Conservation (phyloP, 139 green algal genomes). For the Micractinium sp. region DNA sequence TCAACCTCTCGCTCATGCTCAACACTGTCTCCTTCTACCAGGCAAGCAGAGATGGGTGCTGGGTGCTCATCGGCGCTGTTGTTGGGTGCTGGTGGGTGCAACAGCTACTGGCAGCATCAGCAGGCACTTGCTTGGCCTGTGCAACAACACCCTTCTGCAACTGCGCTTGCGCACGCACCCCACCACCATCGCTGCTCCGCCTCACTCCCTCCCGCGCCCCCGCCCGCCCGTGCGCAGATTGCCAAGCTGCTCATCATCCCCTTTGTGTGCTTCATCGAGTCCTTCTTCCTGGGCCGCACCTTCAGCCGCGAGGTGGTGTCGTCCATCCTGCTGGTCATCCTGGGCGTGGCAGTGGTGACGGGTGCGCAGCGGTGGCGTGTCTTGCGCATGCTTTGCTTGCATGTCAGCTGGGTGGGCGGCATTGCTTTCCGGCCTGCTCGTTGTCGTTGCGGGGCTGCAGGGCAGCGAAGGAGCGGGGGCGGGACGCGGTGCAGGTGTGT, state of each 20-base stretch:
- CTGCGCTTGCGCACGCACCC: no score
- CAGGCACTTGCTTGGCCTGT: no score
- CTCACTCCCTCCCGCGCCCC: neutral
- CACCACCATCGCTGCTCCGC: no score
- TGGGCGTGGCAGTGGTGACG: constrained; percentile 80
- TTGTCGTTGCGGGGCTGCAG: no score
- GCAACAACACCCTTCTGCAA: no score
- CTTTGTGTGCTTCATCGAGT: constrained; percentile 89
- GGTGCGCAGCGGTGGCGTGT: neutral
- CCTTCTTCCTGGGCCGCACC: constrained; percentile 71
- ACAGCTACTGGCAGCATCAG: no score
- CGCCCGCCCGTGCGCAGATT: constrained; percentile 62
- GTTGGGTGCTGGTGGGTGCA: no score
- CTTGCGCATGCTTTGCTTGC: neutral
- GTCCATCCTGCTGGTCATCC: constrained; percentile 77
- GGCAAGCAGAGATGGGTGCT: constrained; percentile 12
- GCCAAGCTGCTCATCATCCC: constrained; percentile 97
- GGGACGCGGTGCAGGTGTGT: no score
- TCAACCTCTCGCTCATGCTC: constrained; percentile 77
- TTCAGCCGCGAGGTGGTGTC: constrained; percentile 63
- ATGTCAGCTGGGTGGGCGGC: neutral
- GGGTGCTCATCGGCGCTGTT: no score
- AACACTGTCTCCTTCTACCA: constrained; percentile 75
- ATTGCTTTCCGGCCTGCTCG: no score
- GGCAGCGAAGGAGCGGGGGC: no score